A percentile compares a stretch with the other conserved stretches of the same genome.
These are phyloP conservation scores for Fusarium fracticaudum DNA, from an alignment of 2,329 filamentous ascomycete genomes.

Conservation along the genomic window DNA sequence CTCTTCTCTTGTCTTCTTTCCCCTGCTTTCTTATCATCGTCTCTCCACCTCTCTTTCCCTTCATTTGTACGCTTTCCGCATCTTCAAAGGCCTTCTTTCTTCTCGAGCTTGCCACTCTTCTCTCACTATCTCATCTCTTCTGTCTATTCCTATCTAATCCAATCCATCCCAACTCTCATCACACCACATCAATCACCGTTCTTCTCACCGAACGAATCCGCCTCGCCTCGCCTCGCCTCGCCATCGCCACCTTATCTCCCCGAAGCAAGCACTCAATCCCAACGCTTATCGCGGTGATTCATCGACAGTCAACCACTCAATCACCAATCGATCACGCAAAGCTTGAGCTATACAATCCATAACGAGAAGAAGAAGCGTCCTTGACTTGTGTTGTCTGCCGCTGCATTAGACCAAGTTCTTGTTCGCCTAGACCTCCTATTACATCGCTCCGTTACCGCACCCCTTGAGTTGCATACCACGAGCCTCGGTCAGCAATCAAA, in stretches of 20 bases:
- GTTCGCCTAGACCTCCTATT: constrained; percentile 30
- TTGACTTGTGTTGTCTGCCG: constrained; percentile 36
- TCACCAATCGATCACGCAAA: constrained; percentile 28
- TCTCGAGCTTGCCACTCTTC: constrained; percentile 48
- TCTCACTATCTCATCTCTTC: constrained; percentile 35
- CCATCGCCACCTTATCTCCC: constrained; percentile 36
- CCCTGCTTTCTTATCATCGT: constrained; percentile 47
- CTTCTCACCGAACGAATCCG: constrained; percentile 33
- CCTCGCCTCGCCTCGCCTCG: constrained; percentile 41
- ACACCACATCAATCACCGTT: constrained; percentile 21
- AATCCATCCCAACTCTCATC: constrained; percentile 14
- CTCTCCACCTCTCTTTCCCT: constrained; percentile 46
- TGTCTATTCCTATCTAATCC: constrained; percentile 28
- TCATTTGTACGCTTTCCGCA: constrained; percentile 47
- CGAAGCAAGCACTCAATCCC: constrained; percentile 34
- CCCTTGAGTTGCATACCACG: constrained; percentile 12
- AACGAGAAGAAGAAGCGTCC: constrained; percentile 49
- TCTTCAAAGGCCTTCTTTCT: constrained; percentile 49
- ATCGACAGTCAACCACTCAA: constrained; percentile 10
- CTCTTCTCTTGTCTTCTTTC: constrained; percentile 47
- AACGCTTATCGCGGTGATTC: constrained; percentile 39
- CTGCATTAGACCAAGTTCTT: constrained; percentile 31
- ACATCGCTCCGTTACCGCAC: constrained; percentile 15
- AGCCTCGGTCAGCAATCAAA: constrained; percentile 24
- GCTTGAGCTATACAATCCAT: constrained; percentile 28